Base-by-base conservation (phyloP, 1,139 yeast species). In the Yamadazyma atlantica region DNA sequence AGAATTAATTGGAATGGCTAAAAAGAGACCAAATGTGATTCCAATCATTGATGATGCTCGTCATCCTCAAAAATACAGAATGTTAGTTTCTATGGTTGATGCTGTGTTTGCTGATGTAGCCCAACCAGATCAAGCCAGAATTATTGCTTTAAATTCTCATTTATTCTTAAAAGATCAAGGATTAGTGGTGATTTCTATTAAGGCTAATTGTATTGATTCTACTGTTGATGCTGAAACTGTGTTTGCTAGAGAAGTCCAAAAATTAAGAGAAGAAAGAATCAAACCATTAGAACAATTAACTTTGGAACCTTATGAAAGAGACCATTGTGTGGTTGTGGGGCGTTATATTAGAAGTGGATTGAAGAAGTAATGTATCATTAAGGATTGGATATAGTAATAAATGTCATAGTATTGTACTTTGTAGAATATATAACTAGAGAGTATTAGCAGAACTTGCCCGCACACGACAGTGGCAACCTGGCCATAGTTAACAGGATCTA, bases 41-140 rank as follows among this genome's bases (percentile, higher is more conserved):
- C 98, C 98, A 59, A 92, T 92, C 67, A 90, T 92, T 66, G 98
- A 92, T 72, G 98, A 92, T 74, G 98, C 98, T 54, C 92, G 98
- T 78, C 98, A 92, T 73, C 98, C 98, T 58, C 98, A 92, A 69
- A 92, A 94, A 72, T 92, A 92, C 83, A 85, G 98, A 77, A 92
- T 92, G 97, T 80, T 92, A 59, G 78, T 92, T 49, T 96, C 97
- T 58, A 92, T 92, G 98, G 97, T 92, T 51, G 98, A 94, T 67
- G 88, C 82, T 61, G 97, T 92, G 47, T 92, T 92, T 60, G 98
- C 98, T 51, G 98, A 92, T 79, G 98, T 92, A 66, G 98, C 98
- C 53, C 98, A 92, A 77, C 98, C 98, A 36, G 98, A 92, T 75
- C 98, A 92, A 76, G 98, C 98, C 55, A 95, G 98, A 84, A 94